Percentiles rank a stretch among this genome's conserved stretches.
phyloP scores from a whole-genome alignment of 495 filamentous ascomycete genomes.

The Bryoglossum gracile region DNA sequence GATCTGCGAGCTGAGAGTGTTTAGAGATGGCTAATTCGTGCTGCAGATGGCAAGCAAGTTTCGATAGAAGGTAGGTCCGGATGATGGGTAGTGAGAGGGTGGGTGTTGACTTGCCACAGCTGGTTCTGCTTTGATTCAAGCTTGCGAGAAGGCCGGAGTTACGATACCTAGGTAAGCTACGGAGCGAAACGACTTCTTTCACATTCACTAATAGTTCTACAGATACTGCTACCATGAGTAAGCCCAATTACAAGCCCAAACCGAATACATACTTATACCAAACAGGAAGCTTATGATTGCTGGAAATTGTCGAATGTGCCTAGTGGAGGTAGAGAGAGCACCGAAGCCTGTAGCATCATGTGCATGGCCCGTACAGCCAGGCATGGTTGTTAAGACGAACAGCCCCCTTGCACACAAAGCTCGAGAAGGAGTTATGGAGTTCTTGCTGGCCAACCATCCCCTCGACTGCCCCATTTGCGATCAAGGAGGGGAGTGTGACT shows the following conservation, averaged over 20 bases:
- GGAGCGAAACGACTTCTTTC: neutral
- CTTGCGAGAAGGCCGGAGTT: conserved; percentile 92
- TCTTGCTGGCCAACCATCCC: conserved; percentile 92
- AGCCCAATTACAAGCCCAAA: conserved; percentile 25
- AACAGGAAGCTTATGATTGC: conserved; percentile 92
- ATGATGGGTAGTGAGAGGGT: conserved; percentile 17
- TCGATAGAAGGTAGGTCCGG: conserved; percentile 75
- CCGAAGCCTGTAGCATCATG: conserved; percentile 98
- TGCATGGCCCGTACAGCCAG: conserved; percentile 96
- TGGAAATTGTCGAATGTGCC: conserved; percentile 98
- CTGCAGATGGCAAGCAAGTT: conserved; percentile 86
- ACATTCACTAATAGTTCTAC: conserved; percentile 34
- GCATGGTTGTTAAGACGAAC: conserved; percentile 98
- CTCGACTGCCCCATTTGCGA: conserved; percentile 98
- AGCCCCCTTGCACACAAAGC: conserved; percentile 95
- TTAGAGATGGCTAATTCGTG: conserved; percentile 15
- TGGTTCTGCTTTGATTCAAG: conserved; percentile 94
- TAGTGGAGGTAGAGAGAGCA: conserved; percentile 92
- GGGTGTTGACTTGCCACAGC: conserved; percentile 40
- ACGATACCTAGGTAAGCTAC: conserved; percentile 70
- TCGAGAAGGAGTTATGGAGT: conserved; percentile 97
- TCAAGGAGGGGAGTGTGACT: conserved; percentile 96
- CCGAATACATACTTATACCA: conserved; percentile 19
- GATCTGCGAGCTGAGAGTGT: neutral
- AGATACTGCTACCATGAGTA: conserved; percentile 99